Evolutionary conservation across 306 rosid species (phyloP).

Genomic region (Spatholobus suberectus): DNA sequence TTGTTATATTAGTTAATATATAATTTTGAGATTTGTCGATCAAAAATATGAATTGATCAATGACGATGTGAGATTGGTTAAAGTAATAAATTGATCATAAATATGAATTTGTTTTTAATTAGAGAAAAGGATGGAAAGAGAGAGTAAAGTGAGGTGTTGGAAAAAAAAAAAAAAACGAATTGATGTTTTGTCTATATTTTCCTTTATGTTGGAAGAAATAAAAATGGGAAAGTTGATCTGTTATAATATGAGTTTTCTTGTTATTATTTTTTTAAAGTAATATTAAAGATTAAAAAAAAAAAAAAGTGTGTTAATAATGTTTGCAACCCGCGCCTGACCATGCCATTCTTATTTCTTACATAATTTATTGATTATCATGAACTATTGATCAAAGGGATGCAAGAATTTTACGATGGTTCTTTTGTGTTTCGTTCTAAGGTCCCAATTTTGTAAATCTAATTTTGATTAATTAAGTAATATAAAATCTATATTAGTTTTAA

Average conservation of each 20-base stretch:
- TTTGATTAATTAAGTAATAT: neutral
- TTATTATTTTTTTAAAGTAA: no score
- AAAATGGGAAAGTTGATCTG: no score
- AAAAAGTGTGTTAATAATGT: neutral
- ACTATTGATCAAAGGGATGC: neutral
- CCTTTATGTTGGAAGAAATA: no score
- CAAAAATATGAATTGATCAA: neutral
- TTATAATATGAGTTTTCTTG: no score
- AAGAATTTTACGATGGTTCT: neutral
- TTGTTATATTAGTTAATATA: neutral
- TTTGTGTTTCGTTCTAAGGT: neutral
- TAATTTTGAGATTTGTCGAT: neutral
- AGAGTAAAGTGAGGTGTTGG: no score
- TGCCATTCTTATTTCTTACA: neutral
- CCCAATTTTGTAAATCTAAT: neutral
- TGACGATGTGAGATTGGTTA: neutral
- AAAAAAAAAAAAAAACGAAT: no score
- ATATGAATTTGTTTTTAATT: neutral
- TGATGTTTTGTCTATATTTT: no score
- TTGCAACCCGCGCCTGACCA: neutral
- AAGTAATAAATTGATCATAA: neutral
- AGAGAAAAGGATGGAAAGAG: neutral
- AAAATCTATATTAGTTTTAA: neutral
- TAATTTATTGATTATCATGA: no score
- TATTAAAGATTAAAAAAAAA: neutral